These are phyloP conservation scores for Phytophthora agathidicida DNA, from an alignment of 352 stramenopile genomes.

Conservation along the genomic window DNA sequence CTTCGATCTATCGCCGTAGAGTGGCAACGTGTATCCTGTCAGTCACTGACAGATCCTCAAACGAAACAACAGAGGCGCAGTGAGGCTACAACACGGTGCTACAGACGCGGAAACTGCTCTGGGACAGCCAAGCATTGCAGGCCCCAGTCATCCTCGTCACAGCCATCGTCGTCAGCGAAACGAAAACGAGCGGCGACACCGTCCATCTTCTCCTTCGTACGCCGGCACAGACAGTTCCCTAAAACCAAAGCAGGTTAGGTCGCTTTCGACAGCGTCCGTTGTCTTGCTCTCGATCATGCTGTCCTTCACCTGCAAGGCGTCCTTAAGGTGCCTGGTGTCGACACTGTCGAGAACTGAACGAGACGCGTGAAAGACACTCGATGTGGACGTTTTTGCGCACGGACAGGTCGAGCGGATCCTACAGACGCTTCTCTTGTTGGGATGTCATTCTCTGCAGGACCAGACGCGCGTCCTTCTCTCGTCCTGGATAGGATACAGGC, in stretches of 20 bases:
- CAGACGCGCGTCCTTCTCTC: conserved; percentile 19
- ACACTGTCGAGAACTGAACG: no score
- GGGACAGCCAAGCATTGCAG: conserved; percentile 4
- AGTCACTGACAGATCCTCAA: conserved; percentile 10
- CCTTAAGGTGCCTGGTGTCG: no score
- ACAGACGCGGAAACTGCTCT: conserved; percentile 23
- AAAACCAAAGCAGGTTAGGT: no score
- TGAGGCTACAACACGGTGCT: background rate
- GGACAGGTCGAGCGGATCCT: conserved; percentile 14
- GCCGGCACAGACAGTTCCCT: no score
- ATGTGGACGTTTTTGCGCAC: conserved; percentile 8
- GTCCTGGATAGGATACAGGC: conserved; percentile 16
- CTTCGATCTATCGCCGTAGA: conserved; percentile 13
- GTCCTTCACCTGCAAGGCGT: no score
- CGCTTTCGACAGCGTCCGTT: no score
- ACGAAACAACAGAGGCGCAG: background rate
- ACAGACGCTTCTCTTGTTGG: conserved; percentile 8
- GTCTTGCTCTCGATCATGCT: no score
- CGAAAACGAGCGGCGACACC: no score
- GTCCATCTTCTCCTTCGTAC: no score
- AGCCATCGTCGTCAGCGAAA: background rate
- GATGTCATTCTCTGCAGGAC: conserved; percentile 23
- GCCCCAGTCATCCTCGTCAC: conserved; percentile 4
- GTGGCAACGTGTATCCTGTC: conserved; percentile 32
- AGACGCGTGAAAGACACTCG: conserved; percentile 4